phyloP scores from a whole-genome alignment of 306 rosid genomes.

The Cucurbita maxima region DNA sequence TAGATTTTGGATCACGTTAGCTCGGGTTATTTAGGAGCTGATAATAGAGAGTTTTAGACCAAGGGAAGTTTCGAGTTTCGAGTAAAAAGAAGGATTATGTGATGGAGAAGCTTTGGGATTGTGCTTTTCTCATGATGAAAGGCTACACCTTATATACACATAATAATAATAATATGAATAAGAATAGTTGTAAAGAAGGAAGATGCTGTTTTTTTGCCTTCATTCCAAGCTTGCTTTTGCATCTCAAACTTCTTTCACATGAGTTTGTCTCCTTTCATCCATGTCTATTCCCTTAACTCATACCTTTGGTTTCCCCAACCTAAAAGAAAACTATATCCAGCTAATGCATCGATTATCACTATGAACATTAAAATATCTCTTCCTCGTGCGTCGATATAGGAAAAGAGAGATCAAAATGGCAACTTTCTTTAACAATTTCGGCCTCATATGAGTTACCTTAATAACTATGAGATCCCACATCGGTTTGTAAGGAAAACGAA shows the following conservation, averaged over 20 bases:
- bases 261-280: neutral
- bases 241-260: neutral
- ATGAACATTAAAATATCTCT: neutral
- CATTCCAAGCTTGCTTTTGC: conserved; percentile 1
- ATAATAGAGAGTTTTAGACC: neutral
- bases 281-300: neutral
- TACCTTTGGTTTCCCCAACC: neutral
- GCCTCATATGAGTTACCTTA: too few species aligned
- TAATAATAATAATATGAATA: neutral
- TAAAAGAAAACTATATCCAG: conserved; percentile 1
- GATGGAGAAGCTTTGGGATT: neutral
- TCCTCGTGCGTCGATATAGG: neutral
- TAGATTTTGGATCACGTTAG: neutral
- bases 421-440: neutral
- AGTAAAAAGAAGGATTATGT: neutral
- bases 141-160: neutral
- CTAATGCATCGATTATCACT: neutral
- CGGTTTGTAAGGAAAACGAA: too few species aligned
- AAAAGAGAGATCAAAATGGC: neutral
- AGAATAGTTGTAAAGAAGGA: neutral
- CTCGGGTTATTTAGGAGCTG: neutral
- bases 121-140: conserved; percentile 3
- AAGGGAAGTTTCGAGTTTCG: neutral
- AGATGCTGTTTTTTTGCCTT: conserved; percentile 7
- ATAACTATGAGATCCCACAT: too few species aligned